phyloP scores from a whole-genome alignment of 2,329 filamentous ascomycete genomes.

The Ophiostoma pallidulum region DNA sequence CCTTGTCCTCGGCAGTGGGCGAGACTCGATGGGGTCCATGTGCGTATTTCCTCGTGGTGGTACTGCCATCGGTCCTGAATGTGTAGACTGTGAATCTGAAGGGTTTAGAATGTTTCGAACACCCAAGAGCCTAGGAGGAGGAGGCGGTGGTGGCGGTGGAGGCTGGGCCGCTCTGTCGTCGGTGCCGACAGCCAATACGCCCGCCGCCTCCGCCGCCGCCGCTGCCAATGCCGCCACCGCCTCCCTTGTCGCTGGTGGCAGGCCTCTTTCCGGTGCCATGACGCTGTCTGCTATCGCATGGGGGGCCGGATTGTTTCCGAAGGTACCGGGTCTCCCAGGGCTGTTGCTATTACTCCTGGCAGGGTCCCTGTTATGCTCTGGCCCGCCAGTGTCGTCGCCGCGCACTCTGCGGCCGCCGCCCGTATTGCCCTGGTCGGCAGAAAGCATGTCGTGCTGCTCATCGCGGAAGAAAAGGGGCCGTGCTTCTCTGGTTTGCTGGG shows the following conservation, averaged over 20 bases:
- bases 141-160: too few relatives aligned
- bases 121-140: slow-evolving; percentile 29
- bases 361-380: not conserved
- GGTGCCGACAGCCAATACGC: not conserved
- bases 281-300: not conserved
- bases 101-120: slow-evolving; percentile 38
- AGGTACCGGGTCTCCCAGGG: slow-evolving; percentile 7
- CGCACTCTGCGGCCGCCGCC: not conserved
- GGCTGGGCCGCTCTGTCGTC: slow-evolving; percentile 22
- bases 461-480: slow-evolving; percentile 7
- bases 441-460: slow-evolving; percentile 11
- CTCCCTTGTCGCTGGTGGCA: too few relatives aligned
- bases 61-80: slow-evolving; percentile 3
- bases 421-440: slow-evolving; percentile 12
- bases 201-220: not conserved
- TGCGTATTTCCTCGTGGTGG: not conserved
- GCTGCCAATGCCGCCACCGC: not conserved
- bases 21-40: not conserved
- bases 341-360: slow-evolving; percentile 6
- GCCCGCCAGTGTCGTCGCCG: not conserved
- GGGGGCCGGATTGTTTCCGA: not conserved
- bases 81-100: slow-evolving; percentile 23
- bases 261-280: not conserved
- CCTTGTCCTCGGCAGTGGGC: slow-evolving; percentile 14
- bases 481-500: not conserved